Base-by-base conservation (phyloP, 768 basidiomycete genomes). In the Termitomyces sp. region DNA sequence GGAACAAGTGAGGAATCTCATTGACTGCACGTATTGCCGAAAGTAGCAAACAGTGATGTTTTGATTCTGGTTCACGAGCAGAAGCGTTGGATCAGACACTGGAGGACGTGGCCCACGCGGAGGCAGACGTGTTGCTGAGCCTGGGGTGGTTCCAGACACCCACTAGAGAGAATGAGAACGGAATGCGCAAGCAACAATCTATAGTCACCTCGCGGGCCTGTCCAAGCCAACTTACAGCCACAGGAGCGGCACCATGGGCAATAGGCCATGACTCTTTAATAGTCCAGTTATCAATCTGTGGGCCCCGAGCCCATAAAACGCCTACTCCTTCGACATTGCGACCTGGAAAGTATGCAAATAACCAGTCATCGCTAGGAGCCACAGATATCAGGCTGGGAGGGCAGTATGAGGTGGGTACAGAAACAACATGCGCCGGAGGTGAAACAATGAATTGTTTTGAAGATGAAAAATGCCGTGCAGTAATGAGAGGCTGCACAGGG, bases 321-420 rank as follows among this genome's bases (percentile, higher is more conserved):
- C 79, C 83, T 44, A 81, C 69, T 12, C 88, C 86, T 58, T 84
- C 83, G 1, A 71, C 68, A 26, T 77, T 78, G 32, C 73, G 72
- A 42, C 84, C 76, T 12, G 88, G 87, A 65, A 87, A 91, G 65
- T 85, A 92, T 1, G 88, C 88, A 64, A 90, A 90, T 5, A 92
- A 66, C 83, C 80, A 87, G 49, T 78, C 75, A 59, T 85, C 83
- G 30, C 73, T 72, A 3, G 86, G 77, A 6, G 84, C 80, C 20
- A 83, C 77, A 7, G 82, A 81, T 51, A 92, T 81, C 32, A 86
- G 69, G 6, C 80, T 80, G 0, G 88, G 84, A 7, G 88, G 82
- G 18, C 80, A 78, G 66, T 84, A 90, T 2, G 77, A 74, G 12
- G 70, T 56, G 6, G 80, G 73, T 0, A 79, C 71, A 22, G 73